Evolutionary conservation across 805 yeast genomes (phyloP).

Genomic region (Metahyphopichia silvanorum): DNA sequence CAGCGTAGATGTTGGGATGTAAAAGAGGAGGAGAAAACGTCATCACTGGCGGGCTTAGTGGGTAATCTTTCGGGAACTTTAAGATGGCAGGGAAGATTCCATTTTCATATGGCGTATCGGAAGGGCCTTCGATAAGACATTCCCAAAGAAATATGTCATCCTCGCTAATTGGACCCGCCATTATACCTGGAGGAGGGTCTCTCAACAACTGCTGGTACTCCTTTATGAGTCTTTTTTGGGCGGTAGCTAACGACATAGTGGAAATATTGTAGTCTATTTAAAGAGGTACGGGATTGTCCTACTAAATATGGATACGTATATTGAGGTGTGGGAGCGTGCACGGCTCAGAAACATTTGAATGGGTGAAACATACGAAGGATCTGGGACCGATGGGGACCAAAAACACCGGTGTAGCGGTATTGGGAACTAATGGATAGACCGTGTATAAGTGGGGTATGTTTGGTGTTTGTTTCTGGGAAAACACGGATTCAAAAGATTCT

Average conservation of each 20-base stretch:
- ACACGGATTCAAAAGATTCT: no score
- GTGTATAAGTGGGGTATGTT: no score
- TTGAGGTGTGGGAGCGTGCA: no score
- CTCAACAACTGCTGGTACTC: slow-evolving; percentile 83
- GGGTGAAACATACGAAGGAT: not conserved
- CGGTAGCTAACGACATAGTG: no score
- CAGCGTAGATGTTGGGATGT: slow-evolving; percentile 92
- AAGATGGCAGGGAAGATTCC: slow-evolving; percentile 81
- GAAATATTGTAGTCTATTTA: no score
- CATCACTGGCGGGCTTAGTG: slow-evolving; percentile 76
- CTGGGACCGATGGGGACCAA: no score
- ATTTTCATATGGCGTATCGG: slow-evolving; percentile 80
- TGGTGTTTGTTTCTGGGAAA: no score
- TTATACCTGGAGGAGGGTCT: slow-evolving; percentile 92
- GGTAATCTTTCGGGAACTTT: slow-evolving; percentile 75
- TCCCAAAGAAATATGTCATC: slow-evolving; percentile 79
- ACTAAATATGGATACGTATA: no score
- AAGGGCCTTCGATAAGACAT: slow-evolving; percentile 79
- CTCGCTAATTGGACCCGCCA: slow-evolving; percentile 86
- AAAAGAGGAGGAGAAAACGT: slow-evolving; percentile 75
- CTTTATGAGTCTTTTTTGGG: slow-evolving; percentile 81
- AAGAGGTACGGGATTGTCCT: no score
- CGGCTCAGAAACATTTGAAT: not conserved
- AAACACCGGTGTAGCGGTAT: no score
- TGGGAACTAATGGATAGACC: no score